Evolutionary conservation across 345 rosid species (phyloP).

Genomic region (Dimocarpus longan): DNA sequence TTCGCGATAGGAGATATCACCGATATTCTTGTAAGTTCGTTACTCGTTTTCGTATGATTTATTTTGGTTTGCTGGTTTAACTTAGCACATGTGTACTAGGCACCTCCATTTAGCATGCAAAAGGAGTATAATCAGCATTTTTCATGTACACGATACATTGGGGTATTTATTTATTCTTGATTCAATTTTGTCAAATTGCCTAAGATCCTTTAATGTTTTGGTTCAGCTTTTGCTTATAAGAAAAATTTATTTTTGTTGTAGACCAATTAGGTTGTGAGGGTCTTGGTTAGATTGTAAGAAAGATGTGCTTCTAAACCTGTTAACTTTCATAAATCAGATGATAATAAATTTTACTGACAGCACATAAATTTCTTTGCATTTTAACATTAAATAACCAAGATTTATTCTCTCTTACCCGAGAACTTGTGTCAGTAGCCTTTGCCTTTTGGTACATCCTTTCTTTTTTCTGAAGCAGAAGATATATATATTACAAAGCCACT

Average conservation of each 20-base stretch:
- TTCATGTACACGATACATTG: background rate
- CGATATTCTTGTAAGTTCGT: constrained; percentile 54
- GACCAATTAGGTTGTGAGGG: background rate
- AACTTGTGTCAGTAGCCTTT: background rate
- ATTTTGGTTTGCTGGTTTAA: background rate
- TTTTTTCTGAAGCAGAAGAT: too few species aligned
- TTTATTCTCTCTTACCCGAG: background rate
- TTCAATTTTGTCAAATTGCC: background rate
- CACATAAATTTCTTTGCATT: too few species aligned
- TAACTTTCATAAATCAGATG: too few species aligned
- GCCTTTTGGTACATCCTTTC: background rate
- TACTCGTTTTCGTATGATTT: background rate
- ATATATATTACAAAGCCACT: too few species aligned
- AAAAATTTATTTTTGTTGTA: background rate
- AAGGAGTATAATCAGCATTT: background rate
- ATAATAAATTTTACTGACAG: too few species aligned
- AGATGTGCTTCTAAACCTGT: background rate
- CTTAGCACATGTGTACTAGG: background rate
- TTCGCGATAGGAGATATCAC: constrained; percentile 89
- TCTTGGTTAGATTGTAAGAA: background rate
- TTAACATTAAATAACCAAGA: too few species aligned
- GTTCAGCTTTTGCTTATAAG: background rate
- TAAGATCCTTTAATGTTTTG: too few species aligned
- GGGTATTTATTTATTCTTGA: background rate
- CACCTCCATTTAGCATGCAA: background rate